phyloP scores from a whole-genome alignment of 805 yeast species.

The Debaryomyces prosopidis region DNA sequence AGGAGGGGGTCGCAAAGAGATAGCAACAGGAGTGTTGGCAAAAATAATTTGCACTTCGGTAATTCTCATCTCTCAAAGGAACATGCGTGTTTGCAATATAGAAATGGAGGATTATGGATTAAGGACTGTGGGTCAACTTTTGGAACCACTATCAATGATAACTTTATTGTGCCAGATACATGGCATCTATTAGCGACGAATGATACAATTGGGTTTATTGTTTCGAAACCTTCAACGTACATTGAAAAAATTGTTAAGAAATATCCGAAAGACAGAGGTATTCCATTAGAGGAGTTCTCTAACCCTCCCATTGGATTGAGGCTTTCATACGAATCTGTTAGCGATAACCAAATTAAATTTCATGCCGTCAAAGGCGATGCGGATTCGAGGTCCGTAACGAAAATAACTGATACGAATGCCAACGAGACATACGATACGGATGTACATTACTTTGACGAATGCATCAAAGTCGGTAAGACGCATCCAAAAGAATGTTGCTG shows the following conservation, averaged over 20 bases:
- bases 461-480: not conserved
- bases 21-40: constrained; percentile 20
- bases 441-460: not conserved
- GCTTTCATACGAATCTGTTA: constrained; percentile 15
- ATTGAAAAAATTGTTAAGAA: constrained; percentile 14
- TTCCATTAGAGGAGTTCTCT: constrained; percentile 22
- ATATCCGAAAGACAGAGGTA: constrained; percentile 5
- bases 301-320: constrained; percentile 17
- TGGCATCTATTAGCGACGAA: constrained; percentile 18
- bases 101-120: constrained; percentile 19
- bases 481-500: not conserved
- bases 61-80: constrained; percentile 38
- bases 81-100: constrained; percentile 30
- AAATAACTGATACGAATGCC: not conserved
- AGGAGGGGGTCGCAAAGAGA: constrained; percentile 35
- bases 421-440: not conserved
- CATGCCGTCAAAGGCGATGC: not conserved
- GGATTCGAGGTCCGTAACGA: not conserved
- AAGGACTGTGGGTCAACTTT: constrained; percentile 37
- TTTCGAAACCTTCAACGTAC: constrained; percentile 27
- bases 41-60: constrained; percentile 31
- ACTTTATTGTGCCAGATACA: constrained; percentile 21
- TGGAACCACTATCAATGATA: constrained; percentile 36
- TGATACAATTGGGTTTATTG: constrained; percentile 36
- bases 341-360: not conserved